Percentiles rank a stretch among this genome's conserved stretches.
Evolutionary conservation across 306 rosid species (phyloP).

Genomic region (Sesbania bispinosa): DNA sequence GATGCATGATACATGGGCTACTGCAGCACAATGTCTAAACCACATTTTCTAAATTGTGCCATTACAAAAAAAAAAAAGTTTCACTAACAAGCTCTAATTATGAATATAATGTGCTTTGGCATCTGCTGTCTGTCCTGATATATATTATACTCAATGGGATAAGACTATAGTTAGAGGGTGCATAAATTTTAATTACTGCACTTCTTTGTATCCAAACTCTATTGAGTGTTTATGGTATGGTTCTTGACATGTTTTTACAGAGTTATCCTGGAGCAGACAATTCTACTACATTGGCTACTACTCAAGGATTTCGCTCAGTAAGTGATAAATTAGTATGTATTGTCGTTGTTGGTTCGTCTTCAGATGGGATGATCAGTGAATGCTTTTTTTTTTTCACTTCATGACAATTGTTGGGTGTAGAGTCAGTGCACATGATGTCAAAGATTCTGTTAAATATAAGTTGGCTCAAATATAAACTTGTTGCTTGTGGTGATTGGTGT

Average conservation of each 20-base stretch:
- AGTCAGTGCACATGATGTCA: neutral
- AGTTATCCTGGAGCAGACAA: slow-evolving; percentile 66
- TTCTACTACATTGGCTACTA: slow-evolving; percentile 48
- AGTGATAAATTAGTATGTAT: slow-evolving; percentile 38
- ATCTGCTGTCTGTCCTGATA: neutral
- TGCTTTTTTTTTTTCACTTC: slow-evolving; percentile 1
- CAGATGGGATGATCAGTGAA: slow-evolving; percentile 5
- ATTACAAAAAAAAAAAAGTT: neutral
- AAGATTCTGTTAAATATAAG: neutral
- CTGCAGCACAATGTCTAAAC: neutral
- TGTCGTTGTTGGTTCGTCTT: neutral
- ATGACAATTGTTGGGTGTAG: neutral
- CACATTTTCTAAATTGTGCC: neutral
- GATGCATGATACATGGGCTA: slow-evolving; percentile 9
- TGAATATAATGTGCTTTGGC: slow-evolving; percentile 13
- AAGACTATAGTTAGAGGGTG: neutral
- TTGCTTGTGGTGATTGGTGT: neutral
- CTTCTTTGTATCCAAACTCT: slow-evolving; percentile 1
- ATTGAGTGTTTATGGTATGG: slow-evolving; percentile 1
- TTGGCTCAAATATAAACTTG: slow-evolving; percentile 12
- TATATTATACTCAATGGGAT: neutral
- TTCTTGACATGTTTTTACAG: slow-evolving; percentile 48
- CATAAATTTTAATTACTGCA: slow-evolving; percentile 15
- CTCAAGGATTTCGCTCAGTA: slow-evolving; percentile 80
- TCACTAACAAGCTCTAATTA: slow-evolving; percentile 8